Evolutionary conservation across 768 basidiomycete species (phyloP).

Genomic region (Hericium coralloides): DNA sequence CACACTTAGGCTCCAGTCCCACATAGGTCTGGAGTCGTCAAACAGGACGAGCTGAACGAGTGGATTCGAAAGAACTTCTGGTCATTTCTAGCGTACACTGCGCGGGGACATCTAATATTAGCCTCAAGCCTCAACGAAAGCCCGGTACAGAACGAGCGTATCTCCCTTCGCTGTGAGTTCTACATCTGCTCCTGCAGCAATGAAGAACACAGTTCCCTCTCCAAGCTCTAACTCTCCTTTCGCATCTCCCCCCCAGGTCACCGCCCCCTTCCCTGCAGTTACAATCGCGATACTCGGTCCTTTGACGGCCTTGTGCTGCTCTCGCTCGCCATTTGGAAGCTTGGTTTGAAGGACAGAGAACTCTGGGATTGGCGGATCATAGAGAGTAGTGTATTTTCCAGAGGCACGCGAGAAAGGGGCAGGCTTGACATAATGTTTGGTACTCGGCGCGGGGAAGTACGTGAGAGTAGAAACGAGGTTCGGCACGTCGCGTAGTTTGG

Average conservation of each 20-base stretch:
- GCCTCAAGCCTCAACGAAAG: slow-evolving; percentile 44
- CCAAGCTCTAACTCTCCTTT: slow-evolving; percentile 31
- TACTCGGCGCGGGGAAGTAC: slow-evolving; percentile 62
- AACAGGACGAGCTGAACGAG: neutral
- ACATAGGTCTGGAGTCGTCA: neutral
- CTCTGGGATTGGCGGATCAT: slow-evolving; percentile 90
- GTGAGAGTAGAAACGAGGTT: slow-evolving; percentile 86
- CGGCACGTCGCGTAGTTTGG: slow-evolving; percentile 89
- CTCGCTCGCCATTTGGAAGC: slow-evolving; percentile 34
- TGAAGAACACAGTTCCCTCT: slow-evolving; percentile 72
- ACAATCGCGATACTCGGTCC: slow-evolving; percentile 85
- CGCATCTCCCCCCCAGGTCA: slow-evolving; percentile 37
- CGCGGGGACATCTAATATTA: neutral
- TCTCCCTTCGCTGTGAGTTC: slow-evolving; percentile 31
- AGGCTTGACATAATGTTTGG: slow-evolving; percentile 64
- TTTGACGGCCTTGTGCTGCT: slow-evolving; percentile 51
- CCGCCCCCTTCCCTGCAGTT: slow-evolving; percentile 54
- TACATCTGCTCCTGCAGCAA: slow-evolving; percentile 63
- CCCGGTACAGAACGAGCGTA: slow-evolving; percentile 52
- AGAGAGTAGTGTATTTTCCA: slow-evolving; percentile 39
- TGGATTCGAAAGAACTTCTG: neutral
- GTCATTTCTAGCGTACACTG: neutral
- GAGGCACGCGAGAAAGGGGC: slow-evolving; percentile 27
- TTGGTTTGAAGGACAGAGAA: slow-evolving; percentile 75
- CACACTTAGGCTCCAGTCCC: no score